Evolutionary conservation across 2,329 filamentous ascomycete species (phyloP).

Genomic region (Penicillium polonicum): DNA sequence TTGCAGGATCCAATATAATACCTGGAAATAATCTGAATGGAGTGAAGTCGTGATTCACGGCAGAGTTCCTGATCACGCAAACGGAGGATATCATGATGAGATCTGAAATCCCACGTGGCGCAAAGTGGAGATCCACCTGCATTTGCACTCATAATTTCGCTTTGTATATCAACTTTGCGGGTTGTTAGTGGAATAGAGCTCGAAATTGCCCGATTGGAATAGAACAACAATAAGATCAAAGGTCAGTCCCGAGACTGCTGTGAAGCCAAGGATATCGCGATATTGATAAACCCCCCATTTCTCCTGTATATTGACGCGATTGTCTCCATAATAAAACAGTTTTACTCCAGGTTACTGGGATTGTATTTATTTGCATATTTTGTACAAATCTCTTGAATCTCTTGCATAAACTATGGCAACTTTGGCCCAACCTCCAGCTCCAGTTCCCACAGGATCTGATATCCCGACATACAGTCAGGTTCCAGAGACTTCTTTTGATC

Average conservation of each 20-base stretch:
- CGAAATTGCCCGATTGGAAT: conserved; percentile 9
- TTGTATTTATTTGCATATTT: not conserved
- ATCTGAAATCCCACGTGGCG: not conserved
- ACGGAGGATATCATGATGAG: conserved; percentile 24
- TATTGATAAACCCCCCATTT: conserved; percentile 3
- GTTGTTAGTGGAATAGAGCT: not conserved
- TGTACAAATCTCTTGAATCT: not conserved
- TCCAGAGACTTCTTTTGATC: conserved; percentile 10
- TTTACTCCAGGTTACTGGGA: not conserved
- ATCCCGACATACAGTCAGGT: conserved; percentile 13
- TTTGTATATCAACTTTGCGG: not conserved
- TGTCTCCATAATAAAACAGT: not conserved
- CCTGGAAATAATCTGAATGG: not conserved
- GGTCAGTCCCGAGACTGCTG: not conserved
- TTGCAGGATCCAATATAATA: no score
- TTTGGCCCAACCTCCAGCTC: not conserved
- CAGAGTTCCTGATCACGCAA: conserved; percentile 15
- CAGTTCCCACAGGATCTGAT: not conserved
- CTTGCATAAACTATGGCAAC: conserved; percentile 2
- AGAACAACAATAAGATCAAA: not conserved
- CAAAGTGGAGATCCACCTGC: conserved; percentile 1
- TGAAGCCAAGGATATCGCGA: not conserved
- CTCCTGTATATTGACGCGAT: not conserved
- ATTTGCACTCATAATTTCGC: not conserved
- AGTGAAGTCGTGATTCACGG: not conserved